Evolutionary conservation across 208 protist genomes (phyloP), one percentile per base, ranked within the genome.

Genomic region (Wallacemonas collosoma): DNA sequence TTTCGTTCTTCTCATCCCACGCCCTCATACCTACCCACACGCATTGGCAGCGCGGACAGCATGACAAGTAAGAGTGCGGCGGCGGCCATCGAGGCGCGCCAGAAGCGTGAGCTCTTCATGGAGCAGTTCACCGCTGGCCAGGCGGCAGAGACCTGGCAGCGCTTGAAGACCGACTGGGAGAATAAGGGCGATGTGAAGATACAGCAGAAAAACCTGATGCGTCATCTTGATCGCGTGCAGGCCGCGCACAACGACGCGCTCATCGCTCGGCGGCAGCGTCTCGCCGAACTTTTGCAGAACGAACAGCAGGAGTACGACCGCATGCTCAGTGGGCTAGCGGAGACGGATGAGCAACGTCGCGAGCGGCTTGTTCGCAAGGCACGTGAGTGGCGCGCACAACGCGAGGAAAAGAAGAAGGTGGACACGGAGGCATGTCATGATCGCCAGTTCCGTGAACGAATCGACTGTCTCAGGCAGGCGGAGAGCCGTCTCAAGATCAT

Each of bases 401-500:
- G 90, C 9, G 81, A 90, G 75, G 77, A 72, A 63, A 75, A 85
- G 55, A 84, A 85, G 60, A 71, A 81, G 71, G 68, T 57, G 15
- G 89, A 93, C 66, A 87, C 55, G 54, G 75, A 76, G 41, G 77
- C 77, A n/a, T 78, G 86, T 7, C 71, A 92, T 41, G 84, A 94
- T 48, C 85, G 85, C 7, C 77, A 93, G 40, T 93, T 96, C 68
- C 87, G 89, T 11, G 87, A 93, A 26, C 84, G 87, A 48, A 94
- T 93, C 50, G 91, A 93, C 71, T 77, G 68, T 17, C 80, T 96
- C 43, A 87, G 91, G 1, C 82, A 89, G 73, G 91, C 91, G 43
- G 89, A 96, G 84, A 94, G 89, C 72, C 87, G 89, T 1, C 78
- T 96, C 44, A 92, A 90, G 64, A 82, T 91, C 56, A 91, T 96